Percentiles rank a stretch among this genome's conserved stretches.
Evolutionary conservation across 208 protist species (phyloP).

Genomic region (Trypanosoma theileri): DNA sequence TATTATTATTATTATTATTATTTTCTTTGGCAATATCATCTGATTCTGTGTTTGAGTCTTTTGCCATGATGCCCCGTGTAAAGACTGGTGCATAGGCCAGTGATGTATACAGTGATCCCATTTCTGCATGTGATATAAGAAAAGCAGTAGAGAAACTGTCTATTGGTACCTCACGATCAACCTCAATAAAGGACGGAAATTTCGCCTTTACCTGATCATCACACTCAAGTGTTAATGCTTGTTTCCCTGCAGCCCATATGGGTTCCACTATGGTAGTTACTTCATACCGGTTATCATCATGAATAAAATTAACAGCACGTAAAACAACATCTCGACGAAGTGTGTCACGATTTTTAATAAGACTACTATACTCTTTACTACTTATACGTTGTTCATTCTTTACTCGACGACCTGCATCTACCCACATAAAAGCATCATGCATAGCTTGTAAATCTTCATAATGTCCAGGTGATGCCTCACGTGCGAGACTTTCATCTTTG

Average conservation of each 20-base stretch:
- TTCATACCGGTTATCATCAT: constrained; percentile 57
- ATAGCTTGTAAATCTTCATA: constrained; percentile 13
- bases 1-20: background rate
- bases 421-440: constrained; percentile 11
- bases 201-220: constrained; percentile 13
- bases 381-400: constrained; percentile 66
- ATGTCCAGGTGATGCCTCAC: background rate
- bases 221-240: constrained; percentile 63
- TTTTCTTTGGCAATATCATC: constrained; percentile 28
- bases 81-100: constrained; percentile 75
- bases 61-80: constrained; percentile 26
- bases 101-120: constrained; percentile 71
- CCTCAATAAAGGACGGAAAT: constrained; percentile 62
- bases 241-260: constrained; percentile 54
- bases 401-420: constrained; percentile 30
- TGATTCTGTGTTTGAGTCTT: constrained; percentile 44
- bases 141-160: constrained; percentile 59
- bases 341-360: constrained; percentile 57
- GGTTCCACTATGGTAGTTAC: constrained; percentile 59
- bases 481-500: background rate
- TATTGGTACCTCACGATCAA: constrained; percentile 71
- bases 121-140: constrained; percentile 66
- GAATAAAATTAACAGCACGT: constrained; percentile 62
- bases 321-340: constrained; percentile 47
- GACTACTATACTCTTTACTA: constrained; percentile 68